phyloP scores from a whole-genome alignment of 768 basidiomycete species.

The Flagelloscypha sp. region DNA sequence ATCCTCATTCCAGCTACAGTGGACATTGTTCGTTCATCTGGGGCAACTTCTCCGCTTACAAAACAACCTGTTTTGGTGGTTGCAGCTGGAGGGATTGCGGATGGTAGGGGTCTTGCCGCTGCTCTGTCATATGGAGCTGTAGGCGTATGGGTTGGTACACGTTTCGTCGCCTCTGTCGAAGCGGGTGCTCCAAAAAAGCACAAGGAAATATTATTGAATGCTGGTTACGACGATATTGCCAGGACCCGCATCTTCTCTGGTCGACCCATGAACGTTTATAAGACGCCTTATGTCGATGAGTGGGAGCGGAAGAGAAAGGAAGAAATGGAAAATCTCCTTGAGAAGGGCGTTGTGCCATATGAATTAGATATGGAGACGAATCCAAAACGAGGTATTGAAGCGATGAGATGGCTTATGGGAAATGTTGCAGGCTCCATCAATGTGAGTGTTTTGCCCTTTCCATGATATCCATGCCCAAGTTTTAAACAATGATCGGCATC shows the following conservation, averaged over 20 bases:
- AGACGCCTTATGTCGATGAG: constrained; percentile 68
- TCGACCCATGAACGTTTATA: constrained; percentile 74
- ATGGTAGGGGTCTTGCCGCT: constrained; percentile 74
- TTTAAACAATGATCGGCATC: constrained; percentile 1
- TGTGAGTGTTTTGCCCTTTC: constrained; percentile 24
- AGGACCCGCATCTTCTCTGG: constrained; percentile 72
- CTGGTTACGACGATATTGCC: constrained; percentile 68
- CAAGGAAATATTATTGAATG: constrained; percentile 57
- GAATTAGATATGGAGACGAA: constrained; percentile 61
- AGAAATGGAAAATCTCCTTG: constrained; percentile 52
- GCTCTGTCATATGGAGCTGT: constrained; percentile 75
- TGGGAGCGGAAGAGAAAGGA: constrained; percentile 60
- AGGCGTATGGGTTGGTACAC: constrained; percentile 84
- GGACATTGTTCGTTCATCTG: constrained; percentile 57
- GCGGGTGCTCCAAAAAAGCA: constrained; percentile 71
- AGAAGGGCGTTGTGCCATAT: constrained; percentile 66
- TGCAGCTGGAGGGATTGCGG: constrained; percentile 79
- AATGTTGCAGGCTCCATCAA: constrained; percentile 67
- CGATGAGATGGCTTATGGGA: constrained; percentile 67
- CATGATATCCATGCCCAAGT: constrained; percentile 3
- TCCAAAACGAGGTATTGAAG: constrained; percentile 57
- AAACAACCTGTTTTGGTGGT: constrained; percentile 71
- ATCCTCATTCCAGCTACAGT: constrained; percentile 78
- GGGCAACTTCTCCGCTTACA: constrained; percentile 62
- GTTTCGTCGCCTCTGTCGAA: constrained; percentile 77